phyloP scores from a whole-genome alignment of 306 rosid genomes.

The Cicer pinnatifidum region DNA sequence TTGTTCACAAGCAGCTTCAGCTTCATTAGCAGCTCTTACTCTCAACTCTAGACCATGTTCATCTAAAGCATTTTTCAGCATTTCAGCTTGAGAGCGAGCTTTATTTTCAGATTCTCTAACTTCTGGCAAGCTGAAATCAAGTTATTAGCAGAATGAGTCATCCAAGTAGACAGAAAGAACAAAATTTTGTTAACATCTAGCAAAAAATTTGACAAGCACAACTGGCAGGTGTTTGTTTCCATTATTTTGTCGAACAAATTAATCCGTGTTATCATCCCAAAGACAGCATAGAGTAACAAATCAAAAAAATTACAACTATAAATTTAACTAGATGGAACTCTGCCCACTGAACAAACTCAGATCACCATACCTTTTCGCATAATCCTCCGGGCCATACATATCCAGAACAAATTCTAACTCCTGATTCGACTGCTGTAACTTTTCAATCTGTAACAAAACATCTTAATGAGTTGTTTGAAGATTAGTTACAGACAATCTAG shows the following conservation, averaged over 20 bases:
- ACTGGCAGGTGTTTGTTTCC: conserved; percentile 19
- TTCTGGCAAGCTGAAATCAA: conserved; percentile 69
- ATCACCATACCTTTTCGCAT: conserved; percentile 67
- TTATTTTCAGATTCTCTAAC: conserved; percentile 80
- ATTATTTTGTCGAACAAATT: background rate
- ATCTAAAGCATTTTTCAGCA: conserved; percentile 80
- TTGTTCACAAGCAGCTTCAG: conserved; percentile 92
- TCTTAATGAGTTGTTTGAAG: conserved; percentile 40
- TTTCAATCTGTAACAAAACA: conserved; percentile 68
- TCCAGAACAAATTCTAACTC: conserved; percentile 73
- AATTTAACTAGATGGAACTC: conserved; percentile 7
- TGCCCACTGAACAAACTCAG: conserved; percentile 30
- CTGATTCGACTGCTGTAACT: conserved; percentile 69
- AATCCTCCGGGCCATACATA: conserved; percentile 74
- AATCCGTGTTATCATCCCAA: conserved; percentile 19
- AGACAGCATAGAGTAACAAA: conserved; percentile 4
- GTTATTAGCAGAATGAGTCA: conserved; percentile 43
- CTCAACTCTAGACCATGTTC: conserved; percentile 92
- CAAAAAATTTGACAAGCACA: background rate
- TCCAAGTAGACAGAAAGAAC: conserved; percentile 31
- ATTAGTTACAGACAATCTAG: conserved; percentile 25
- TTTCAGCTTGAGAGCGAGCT: conserved; percentile 75
- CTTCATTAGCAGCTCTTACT: conserved; percentile 95
- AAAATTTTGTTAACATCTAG: conserved; percentile 6
- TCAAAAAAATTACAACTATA: conserved; percentile 4